Evolutionary conservation across 345 rosid species (phyloP), one percentile per base, ranked within the genome.

Genomic region (Turritis glabra): DNA sequence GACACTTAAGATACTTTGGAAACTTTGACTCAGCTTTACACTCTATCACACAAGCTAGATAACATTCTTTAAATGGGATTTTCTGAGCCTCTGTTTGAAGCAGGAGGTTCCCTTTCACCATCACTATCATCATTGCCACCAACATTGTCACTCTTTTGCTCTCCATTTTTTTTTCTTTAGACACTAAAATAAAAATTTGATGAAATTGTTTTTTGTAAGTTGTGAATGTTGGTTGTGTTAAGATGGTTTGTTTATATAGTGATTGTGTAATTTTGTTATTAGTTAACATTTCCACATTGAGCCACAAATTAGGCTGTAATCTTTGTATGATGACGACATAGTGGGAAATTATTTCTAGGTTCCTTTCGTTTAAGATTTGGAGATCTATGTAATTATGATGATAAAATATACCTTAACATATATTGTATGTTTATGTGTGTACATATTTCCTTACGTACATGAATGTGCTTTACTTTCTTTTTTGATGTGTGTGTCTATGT

Each of bases 241-340:
- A 15, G n/a, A 63, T 63, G 11, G 23, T 5, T 27, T 63, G 37
- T 63, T 43, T 43, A 26, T 43, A 63, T 41, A 63, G 52, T 21
- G 66, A 61, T 8, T 62, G 50, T n/a, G 15, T 61, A 26, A 41
- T 22, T 14, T n/a, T 62, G 19, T 60, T 23, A 14, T 62, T 62
- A 41, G 67, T 37, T 9, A 40, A 41, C 14, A 40, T 14, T 5
- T 62, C 8, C 21, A 18, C 1, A 62, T 9, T 15, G 4, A 62
- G 18, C 46, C 8, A 33, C 19, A 62, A 62, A 9, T 37, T n/a
- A 23, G 19, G 67, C 50, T 62, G 11, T 25, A 2, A 1, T 23
- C 0, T 41, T 21, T 7, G 5, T 59, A 29, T 21, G 11, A 37
- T 37, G 27, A 59, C 38, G 6, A 37, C 27, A 59, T 59, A 6